phyloP scores from a whole-genome alignment of 306 rosid genomes.

The Fagus crenata region DNA sequence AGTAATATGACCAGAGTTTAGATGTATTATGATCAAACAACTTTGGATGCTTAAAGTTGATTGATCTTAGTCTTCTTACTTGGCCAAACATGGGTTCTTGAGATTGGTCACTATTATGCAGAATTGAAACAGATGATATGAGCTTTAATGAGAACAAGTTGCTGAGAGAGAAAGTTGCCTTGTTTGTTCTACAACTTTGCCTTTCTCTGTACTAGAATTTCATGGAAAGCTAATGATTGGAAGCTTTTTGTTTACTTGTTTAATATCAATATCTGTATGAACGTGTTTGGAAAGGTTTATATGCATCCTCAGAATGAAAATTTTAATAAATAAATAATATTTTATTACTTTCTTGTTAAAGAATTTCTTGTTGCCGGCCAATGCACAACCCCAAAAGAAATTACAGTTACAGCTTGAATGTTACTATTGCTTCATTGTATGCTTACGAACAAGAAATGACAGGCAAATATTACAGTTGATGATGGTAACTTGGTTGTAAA shows the following conservation, averaged over 20 bases:
- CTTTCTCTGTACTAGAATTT: too few relatives aligned
- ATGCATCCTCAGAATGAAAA: constrained; percentile 28
- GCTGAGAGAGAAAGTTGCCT: too few relatives aligned
- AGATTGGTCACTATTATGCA: background rate
- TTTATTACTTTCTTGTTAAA: constrained; percentile 6
- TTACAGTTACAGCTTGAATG: background rate
- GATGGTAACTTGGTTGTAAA: too few relatives aligned
- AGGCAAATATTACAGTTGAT: too few relatives aligned
- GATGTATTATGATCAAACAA: background rate
- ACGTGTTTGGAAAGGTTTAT: constrained; percentile 20
- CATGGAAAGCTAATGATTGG: too few relatives aligned
- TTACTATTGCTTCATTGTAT: background rate
- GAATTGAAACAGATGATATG: background rate
- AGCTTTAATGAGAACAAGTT: background rate
- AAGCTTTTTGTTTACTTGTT: too few relatives aligned
- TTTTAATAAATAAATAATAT: constrained; percentile 6
- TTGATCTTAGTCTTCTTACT: background rate
- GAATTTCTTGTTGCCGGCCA: constrained; percentile 35
- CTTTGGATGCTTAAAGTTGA: background rate
- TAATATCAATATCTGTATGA: background rate
- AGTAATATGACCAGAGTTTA: background rate
- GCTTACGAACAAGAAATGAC: too few relatives aligned
- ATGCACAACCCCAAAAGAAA: constrained; percentile 1
- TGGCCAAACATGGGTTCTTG: background rate
- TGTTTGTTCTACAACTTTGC: too few relatives aligned